Evolutionary conservation across 257 asterid species (phyloP).

Genomic region (Nicotiana paniculata): DNA sequence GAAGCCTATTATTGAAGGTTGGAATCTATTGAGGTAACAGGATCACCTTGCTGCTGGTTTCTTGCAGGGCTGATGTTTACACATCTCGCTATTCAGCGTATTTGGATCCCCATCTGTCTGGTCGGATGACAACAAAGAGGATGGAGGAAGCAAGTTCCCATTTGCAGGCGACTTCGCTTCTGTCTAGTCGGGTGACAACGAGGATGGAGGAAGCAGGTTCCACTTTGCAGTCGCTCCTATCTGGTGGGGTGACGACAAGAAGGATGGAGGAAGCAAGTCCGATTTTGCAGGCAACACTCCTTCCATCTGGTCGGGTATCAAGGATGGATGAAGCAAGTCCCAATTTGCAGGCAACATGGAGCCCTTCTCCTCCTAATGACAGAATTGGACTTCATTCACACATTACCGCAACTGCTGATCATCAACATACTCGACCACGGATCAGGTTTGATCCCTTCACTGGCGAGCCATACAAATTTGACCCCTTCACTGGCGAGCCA

Average conservation of each 20-base stretch:
- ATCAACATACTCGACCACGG: conserved; percentile 42
- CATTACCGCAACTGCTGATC: conserved; percentile 14
- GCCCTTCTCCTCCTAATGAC: conserved; percentile 27
- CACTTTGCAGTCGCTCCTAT: not conserved
- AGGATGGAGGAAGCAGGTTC: conserved; percentile 16
- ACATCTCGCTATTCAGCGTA: conserved; percentile 26
- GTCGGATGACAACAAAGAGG: not conserved
- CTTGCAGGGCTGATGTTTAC: conserved; percentile 52
- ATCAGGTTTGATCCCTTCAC: conserved; percentile 80
- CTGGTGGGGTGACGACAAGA: not conserved
- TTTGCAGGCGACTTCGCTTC: conserved; percentile 12
- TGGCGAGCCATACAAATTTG: conserved; percentile 83
- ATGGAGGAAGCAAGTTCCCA: conserved; percentile 5
- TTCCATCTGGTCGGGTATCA: not conserved
- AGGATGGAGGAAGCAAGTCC: conserved; percentile 11
- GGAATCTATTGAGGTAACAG: not conserved
- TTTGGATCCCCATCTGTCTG: conserved; percentile 26
- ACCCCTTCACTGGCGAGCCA: conserved; percentile 93
- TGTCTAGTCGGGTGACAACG: conserved; percentile 18
- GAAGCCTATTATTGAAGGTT: not conserved
- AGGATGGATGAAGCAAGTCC: conserved; percentile 20
- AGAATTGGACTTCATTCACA: conserved; percentile 23
- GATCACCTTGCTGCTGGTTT: conserved; percentile 12
- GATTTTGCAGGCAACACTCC: not conserved
- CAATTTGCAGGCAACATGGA: conserved; percentile 27